Evolutionary conservation across 192 early-diverging fungal species (phyloP).

Genomic region (Linderina pennispora): DNA sequence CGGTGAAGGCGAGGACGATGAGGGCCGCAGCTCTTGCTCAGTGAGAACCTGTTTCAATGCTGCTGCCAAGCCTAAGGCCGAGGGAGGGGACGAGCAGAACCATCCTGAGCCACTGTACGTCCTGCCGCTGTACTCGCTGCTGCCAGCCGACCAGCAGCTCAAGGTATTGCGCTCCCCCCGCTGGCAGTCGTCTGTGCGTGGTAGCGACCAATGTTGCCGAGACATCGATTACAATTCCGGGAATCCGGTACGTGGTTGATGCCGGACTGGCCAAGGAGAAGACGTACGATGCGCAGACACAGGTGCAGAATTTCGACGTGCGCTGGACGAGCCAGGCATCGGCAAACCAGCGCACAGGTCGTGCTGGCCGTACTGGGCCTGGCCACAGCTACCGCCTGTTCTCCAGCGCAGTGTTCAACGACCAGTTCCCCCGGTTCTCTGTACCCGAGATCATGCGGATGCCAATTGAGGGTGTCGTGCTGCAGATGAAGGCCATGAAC

Average conservation of each 20-base stretch:
- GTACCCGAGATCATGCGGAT: slow-evolving; percentile 88
- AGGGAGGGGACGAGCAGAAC: slow-evolving; percentile 26
- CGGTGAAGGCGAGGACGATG: slow-evolving; percentile 58
- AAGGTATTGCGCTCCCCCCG: slow-evolving; percentile 83
- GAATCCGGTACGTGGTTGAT: slow-evolving; percentile 93
- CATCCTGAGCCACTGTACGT: slow-evolving; percentile 73
- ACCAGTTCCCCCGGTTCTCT: slow-evolving; percentile 80
- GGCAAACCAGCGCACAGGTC: slow-evolving; percentile 91
- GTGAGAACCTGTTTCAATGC: slow-evolving; percentile 35
- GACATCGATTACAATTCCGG: slow-evolving; percentile 95
- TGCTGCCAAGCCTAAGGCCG: slow-evolving; percentile 9
- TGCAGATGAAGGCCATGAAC: slow-evolving; percentile 98
- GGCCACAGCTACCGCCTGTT: slow-evolving; percentile 97
- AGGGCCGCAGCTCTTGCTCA: slow-evolving; percentile 46
- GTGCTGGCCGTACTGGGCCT: slow-evolving; percentile 92
- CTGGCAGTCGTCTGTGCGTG: slow-evolving; percentile 85
- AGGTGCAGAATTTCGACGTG: slow-evolving; percentile 85
- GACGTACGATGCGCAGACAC: slow-evolving; percentile 74
- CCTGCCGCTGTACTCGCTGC: slow-evolving; percentile 93
- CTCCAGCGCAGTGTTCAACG: slow-evolving; percentile 87
- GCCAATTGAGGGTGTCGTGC: slow-evolving; percentile 93
- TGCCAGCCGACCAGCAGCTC: slow-evolving; percentile 88
- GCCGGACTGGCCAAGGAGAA: slow-evolving; percentile 91
- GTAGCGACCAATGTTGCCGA: slow-evolving; percentile 99
- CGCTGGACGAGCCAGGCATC: slow-evolving; percentile 93